phyloP scores from a whole-genome alignment of 768 basidiomycete genomes.

The Termitomyces sp. region DNA sequence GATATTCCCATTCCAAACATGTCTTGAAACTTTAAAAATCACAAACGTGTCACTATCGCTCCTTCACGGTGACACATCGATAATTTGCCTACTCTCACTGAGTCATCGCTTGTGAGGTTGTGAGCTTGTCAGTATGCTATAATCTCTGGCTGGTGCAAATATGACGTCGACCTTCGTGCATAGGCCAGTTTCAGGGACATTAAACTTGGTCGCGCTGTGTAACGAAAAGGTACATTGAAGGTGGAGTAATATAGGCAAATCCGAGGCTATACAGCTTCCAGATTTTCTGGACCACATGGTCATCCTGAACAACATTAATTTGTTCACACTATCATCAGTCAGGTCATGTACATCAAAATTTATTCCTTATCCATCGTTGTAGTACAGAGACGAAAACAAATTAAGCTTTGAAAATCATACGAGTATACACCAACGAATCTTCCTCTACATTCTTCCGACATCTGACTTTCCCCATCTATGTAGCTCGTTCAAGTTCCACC shows the following conservation, averaged over 20 bases:
- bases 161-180: neutral
- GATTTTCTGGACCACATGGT: neutral
- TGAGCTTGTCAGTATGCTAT: neutral
- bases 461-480: neutral
- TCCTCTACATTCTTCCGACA: neutral
- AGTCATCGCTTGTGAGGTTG: neutral
- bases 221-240: neutral
- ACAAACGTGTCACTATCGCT: neutral
- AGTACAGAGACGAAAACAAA: neutral
- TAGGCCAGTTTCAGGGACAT: neutral
- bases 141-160: neutral
- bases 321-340: neutral
- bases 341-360: neutral
- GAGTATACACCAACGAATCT: neutral
- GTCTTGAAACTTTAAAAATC: neutral
- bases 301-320: neutral
- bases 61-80: neutral
- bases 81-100: neutral
- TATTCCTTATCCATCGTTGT: neutral
- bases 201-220: neutral
- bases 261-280: neutral
- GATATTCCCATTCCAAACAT: neutral
- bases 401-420: neutral
- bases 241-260: neutral
- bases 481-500: constrained; percentile 60